A percentile compares a stretch with the other conserved stretches of the same genome.
Conservation (phyloP, 495 filamentous ascomycete genomes). For the Aspergillus affinis region DNA sequence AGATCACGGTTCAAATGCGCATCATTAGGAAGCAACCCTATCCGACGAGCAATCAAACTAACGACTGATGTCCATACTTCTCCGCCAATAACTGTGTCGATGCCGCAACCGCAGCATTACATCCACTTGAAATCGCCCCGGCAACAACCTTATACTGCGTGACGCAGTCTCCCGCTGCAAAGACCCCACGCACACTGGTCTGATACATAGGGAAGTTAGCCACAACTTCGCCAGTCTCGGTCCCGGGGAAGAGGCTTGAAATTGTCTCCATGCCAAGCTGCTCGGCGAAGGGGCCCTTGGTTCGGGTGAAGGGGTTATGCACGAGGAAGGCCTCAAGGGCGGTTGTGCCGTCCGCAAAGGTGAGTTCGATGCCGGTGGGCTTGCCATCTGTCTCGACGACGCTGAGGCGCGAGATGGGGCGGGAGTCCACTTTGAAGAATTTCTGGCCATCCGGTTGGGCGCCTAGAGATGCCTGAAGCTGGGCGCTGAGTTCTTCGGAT, state of each 20-base stretch:
- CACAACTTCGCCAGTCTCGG: slow-evolving; percentile 27
- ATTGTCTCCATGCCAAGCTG: slow-evolving; percentile 34
- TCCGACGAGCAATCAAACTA: background rate
- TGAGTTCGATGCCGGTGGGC: background rate
- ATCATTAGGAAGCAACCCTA: too few relatives aligned
- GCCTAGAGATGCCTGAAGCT: background rate
- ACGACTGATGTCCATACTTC: slow-evolving; percentile 4
- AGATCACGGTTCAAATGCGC: too few relatives aligned
- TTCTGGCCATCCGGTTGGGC: background rate
- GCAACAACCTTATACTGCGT: slow-evolving; percentile 5
- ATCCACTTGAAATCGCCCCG: background rate
- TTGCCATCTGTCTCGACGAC: background rate
- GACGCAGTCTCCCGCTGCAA: slow-evolving; percentile 6
- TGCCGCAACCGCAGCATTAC: slow-evolving; percentile 3
- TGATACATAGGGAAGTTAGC: slow-evolving; percentile 24
- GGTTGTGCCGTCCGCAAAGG: background rate
- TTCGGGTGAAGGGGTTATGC: slow-evolving; percentile 12
- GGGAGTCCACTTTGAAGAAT: background rate
- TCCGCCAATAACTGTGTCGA: slow-evolving; percentile 7
- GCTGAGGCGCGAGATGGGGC: background rate
- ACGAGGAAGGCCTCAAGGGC: slow-evolving; percentile 10
- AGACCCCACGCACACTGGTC: slow-evolving; percentile 3
- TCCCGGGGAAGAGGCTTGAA: background rate
- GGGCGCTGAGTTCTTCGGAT: background rate
- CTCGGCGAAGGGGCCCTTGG: slow-evolving; percentile 24